Percentiles rank a stretch among this genome's conserved stretches.
Evolutionary conservation across 73 alveolate genomes (phyloP).

Genomic region (Tetrahymena thermophila): DNA sequence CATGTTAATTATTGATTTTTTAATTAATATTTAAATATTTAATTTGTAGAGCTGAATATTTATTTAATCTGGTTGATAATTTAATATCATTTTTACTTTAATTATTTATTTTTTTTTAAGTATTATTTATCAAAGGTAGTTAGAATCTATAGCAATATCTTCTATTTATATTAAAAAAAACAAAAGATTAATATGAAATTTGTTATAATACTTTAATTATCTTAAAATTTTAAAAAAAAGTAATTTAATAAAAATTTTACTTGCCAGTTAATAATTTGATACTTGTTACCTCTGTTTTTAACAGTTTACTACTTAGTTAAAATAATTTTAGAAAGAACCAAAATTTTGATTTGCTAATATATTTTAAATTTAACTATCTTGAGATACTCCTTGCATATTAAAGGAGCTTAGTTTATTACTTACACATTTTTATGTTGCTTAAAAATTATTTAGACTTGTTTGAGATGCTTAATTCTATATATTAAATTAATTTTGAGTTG

Average conservation of each 20-base stretch:
- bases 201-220: too few species aligned
- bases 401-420: not conserved
- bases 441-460: not conserved
- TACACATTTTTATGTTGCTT: not conserved
- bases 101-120: too few species aligned
- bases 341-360: not conserved
- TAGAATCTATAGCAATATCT: too few species aligned
- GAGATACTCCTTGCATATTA: not conserved
- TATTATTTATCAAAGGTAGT: too few species aligned
- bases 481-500: not conserved
- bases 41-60: too few species aligned
- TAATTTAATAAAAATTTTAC: not conserved
- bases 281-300: not conserved
- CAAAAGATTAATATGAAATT: too few species aligned
- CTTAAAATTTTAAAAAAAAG: too few species aligned
- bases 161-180: too few species aligned
- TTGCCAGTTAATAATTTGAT: not conserved
- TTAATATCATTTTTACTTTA: too few species aligned
- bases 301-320: not conserved
- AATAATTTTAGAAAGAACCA: not conserved
- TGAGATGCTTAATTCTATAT: not conserved
- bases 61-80: too few species aligned
- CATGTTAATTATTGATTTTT: too few species aligned
- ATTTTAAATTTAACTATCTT: not conserved
- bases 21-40: too few species aligned